Evolutionary conservation across 371 early-diverging fungal genomes (phyloP), one percentile per base, ranked within the genome.

Genomic region (Blakeslea trispora): DNA sequence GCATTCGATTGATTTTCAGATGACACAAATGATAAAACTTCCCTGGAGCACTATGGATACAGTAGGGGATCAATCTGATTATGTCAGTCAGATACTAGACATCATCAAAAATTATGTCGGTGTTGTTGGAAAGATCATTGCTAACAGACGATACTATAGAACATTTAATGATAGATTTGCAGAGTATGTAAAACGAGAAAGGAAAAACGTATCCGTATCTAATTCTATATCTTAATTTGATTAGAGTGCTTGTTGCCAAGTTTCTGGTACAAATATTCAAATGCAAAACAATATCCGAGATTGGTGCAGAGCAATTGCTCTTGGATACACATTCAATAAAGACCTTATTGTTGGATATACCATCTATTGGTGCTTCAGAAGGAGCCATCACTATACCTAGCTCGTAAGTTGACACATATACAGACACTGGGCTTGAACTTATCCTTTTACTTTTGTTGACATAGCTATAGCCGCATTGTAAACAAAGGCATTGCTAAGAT

Each of bases 61-160:
- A 2, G 97, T 96, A 8, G 98, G 96, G 8, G 98, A 98, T 67
- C 96, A 96, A 63, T 93, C 93, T 0, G 89, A 85, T 48, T 95
- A 95, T 71, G 87, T 97, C 19, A 81, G 82, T 1, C 67, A 74
- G 58, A 77, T 92, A 28, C 83, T 84, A 24, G 72, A 68, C 14
- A 72, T 74, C 5, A 67, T 92, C 13, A 66, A 66, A 34, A 61
- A 64, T 1, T 72, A 78, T 44, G 75, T 87, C 1, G 71, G 76
- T 3, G 57, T 80, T 4, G 73, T 91, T 6, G 80, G 88, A 22
- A 75, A 73, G 40, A 63, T 75, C 7, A 70, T 97, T 24, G 81
- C 86, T 21, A 88, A 82, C 49, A 71, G 81, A 51, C 85, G 91
- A 41, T 93, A 91, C 64, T 91, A 89, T 53, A 69, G 91, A 56